Percentiles rank a stretch among this genome's conserved stretches.
These are phyloP conservation scores for Salvia splendens DNA, from an alignment of 257 asterid genomes.

Conservation along the genomic window DNA sequence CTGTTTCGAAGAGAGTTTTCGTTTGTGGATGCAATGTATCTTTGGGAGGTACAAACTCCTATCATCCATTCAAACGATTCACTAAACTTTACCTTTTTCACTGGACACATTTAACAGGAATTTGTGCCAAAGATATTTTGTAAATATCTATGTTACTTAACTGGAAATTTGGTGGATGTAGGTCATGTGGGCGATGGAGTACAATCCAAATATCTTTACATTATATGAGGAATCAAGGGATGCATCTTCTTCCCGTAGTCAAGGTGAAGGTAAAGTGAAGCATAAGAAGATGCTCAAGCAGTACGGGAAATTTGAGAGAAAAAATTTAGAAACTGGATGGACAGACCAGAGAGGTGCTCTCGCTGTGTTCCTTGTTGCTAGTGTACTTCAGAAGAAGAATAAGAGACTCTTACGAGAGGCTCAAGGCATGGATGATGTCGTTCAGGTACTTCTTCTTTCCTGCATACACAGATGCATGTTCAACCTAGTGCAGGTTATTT, in stretches of 20 bases:
- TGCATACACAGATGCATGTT: not conserved
- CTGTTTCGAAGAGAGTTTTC: conserved; percentile 95
- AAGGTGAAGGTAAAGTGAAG: conserved; percentile 48
- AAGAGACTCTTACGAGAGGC: conserved; percentile 81
- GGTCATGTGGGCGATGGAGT: conserved; percentile 99
- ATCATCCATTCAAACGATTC: conserved; percentile 9
- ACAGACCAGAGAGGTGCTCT: conserved; percentile 76
- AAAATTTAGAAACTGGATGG: conserved; percentile 73
- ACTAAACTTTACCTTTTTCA: not conserved
- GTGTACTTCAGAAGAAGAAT: conserved; percentile 88
- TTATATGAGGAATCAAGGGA: conserved; percentile 61
- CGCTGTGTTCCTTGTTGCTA: conserved; percentile 84
- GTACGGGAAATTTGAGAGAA: conserved; percentile 87
- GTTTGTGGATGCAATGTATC: conserved; percentile 81
- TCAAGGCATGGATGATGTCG: conserved; percentile 91
- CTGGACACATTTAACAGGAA: not conserved
- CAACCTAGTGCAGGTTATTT: not conserved
- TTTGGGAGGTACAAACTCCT: conserved; percentile 79
- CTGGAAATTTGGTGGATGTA: conserved; percentile 23
- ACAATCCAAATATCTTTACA: conserved; percentile 70
- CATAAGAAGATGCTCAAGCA: conserved; percentile 65
- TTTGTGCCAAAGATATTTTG: not conserved
- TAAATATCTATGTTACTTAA: conserved; percentile 13
- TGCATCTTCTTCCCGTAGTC: conserved; percentile 30
- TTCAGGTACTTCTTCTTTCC: conserved; percentile 47